These are phyloP conservation scores for Diospyros kaki DNA, from an alignment of 148 eudicot species.

Conservation along the genomic window DNA sequence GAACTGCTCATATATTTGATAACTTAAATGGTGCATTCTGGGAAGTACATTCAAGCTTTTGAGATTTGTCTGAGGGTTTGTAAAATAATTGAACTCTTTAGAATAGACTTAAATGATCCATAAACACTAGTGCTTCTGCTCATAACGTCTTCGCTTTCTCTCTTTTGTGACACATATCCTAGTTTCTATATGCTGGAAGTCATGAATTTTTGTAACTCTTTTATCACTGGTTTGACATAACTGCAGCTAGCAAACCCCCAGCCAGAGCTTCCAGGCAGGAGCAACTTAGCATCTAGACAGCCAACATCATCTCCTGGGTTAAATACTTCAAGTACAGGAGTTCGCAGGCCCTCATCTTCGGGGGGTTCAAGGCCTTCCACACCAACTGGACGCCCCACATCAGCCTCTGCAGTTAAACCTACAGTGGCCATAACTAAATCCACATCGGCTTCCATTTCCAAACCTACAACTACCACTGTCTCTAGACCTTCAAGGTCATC, in stretches of 20 bases:
- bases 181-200: neutral
- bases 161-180: neutral
- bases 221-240: constrained; percentile 13
- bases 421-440: constrained; percentile 25
- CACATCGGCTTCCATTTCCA: constrained; percentile 18
- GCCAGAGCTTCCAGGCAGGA: constrained; percentile 56
- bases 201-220: constrained; percentile 6
- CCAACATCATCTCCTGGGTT: constrained; percentile 47
- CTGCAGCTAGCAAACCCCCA: constrained; percentile 67
- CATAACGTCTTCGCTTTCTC: neutral
- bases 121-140: neutral
- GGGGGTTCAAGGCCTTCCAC: constrained; percentile 92
- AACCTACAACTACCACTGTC: constrained; percentile 29
- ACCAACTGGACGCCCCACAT: constrained; percentile 77
- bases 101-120: neutral
- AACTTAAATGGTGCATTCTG: neutral
- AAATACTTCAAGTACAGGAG: constrained; percentile 51
- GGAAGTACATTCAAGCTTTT: neutral
- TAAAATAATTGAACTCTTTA: neutral
- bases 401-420: constrained; percentile 38
- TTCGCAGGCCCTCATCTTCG: constrained; percentile 72
- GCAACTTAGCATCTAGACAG: constrained; percentile 56
- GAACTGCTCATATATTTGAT: neutral
- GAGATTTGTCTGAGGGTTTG: neutral
- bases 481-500: constrained; percentile 74